phyloP scores from a whole-genome alignment of 2,329 filamentous ascomycete species.

The Monilinia polystroma region DNA sequence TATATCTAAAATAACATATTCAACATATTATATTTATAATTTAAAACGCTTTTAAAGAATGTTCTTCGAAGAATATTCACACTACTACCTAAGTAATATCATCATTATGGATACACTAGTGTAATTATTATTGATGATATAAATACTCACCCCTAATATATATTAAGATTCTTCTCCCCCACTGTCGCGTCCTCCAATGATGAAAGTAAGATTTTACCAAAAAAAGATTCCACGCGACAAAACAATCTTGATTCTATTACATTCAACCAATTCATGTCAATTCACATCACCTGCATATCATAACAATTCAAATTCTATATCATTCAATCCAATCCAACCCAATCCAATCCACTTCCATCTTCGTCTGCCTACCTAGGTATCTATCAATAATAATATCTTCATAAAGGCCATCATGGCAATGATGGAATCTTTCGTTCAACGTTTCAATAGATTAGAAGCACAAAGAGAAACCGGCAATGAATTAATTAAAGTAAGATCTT shows the following conservation, averaged over 20 bases:
- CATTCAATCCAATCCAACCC: too few species aligned
- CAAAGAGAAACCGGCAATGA: constrained; percentile 46
- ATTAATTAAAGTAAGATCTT: constrained; percentile 47
- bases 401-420: constrained; percentile 31
- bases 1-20: too few species aligned
- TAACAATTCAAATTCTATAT: too few species aligned
- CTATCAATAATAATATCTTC: neutral
- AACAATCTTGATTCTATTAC: neutral
- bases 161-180: neutral
- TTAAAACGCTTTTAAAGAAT: too few species aligned
- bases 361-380: neutral
- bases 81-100: too few species aligned
- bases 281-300: too few species aligned
- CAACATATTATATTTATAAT: too few species aligned
- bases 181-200: constrained; percentile 20
- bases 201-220: neutral
- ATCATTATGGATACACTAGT: too few species aligned
- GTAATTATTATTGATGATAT: too few species aligned
- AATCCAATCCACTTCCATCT: neutral
- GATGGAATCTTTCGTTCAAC: constrained; percentile 48
- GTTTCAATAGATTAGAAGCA: constrained; percentile 47
- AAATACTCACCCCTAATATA: neutral
- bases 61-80: too few species aligned
- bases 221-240: constrained; percentile 14
- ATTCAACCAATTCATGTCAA: too few species aligned